Conservation (phyloP, 495 filamentous ascomycete species). For the Geoglossum glabrum region DNA sequence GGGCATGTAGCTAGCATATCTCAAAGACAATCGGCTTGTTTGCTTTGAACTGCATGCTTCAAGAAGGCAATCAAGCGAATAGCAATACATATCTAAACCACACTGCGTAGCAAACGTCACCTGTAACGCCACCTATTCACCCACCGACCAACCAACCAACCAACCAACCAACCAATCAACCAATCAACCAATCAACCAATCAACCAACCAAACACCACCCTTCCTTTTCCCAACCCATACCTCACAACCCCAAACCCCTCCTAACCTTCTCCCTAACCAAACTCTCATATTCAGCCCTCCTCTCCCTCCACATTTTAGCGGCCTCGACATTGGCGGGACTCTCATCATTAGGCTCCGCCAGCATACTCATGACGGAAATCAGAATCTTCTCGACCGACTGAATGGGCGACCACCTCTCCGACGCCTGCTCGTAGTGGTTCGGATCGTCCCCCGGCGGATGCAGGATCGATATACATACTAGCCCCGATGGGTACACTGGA, state of each 20-base stretch:
- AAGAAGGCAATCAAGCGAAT: background rate
- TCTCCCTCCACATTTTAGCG: constrained; percentile 94
- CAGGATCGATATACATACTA: constrained; percentile 94
- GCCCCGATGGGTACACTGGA: constrained; percentile 72
- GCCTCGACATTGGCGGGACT: constrained; percentile 95
- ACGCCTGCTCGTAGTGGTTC: constrained; percentile 94
- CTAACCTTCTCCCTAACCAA: constrained; percentile 64
- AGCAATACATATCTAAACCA: background rate
- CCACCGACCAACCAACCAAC: background rate
- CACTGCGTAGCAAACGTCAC: background rate
- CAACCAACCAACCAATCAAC: background rate
- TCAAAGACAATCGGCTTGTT: background rate
- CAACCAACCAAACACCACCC: background rate
- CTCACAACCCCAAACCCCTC: constrained; percentile 34
- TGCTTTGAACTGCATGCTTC: background rate
- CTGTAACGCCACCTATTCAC: background rate
- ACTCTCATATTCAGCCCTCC: constrained; percentile 64
- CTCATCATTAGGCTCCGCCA: constrained; percentile 97
- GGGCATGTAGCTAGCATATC: background rate
- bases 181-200: background rate
- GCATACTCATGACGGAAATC: constrained; percentile 95
- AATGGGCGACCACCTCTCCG: constrained; percentile 88
- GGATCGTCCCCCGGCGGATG: constrained; percentile 97
- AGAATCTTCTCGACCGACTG: constrained; percentile 97
- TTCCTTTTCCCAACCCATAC: background rate